Evolutionary conservation across 2,329 filamentous ascomycete species (phyloP).

Genomic region (Talaromyces rugulosus): DNA sequence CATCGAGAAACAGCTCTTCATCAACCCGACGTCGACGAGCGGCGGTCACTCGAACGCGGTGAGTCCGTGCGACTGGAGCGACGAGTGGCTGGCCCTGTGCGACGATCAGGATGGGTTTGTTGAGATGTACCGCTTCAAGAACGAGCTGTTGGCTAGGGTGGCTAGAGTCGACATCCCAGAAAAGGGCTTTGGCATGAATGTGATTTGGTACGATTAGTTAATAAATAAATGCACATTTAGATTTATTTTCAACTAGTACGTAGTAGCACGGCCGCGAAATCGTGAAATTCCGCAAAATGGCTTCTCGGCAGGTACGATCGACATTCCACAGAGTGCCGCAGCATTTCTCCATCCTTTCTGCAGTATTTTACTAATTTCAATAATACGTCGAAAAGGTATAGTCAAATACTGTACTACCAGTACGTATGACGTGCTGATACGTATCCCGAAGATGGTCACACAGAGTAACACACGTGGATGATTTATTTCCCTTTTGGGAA

Average conservation of each 20-base stretch:
- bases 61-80: constrained; percentile 75
- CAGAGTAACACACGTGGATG: background rate
- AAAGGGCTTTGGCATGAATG: constrained; percentile 93
- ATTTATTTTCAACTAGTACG: background rate
- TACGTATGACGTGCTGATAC: background rate
- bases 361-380: background rate
- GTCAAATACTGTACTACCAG: background rate
- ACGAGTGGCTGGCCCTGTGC: constrained; percentile 86
- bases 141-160: constrained; percentile 74
- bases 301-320: background rate
- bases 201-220: constrained; percentile 80
- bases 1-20: constrained; percentile 72
- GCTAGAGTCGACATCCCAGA: constrained; percentile 73
- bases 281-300: background rate
- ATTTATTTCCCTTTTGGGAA: background rate
- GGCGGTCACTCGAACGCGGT: constrained; percentile 87
- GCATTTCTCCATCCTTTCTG: background rate
- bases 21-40: constrained; percentile 81
- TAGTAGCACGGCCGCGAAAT: background rate
- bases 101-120: constrained; percentile 85
- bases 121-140: constrained; percentile 82
- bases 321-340: background rate
- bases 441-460: background rate
- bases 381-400: background rate
- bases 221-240: background rate